A percentile compares a stretch with the other conserved stretches of the same genome.
These are phyloP conservation scores for Protoeuglena noctilucae DNA, from an alignment of 139 green algal genomes.

Conservation along the genomic window DNA sequence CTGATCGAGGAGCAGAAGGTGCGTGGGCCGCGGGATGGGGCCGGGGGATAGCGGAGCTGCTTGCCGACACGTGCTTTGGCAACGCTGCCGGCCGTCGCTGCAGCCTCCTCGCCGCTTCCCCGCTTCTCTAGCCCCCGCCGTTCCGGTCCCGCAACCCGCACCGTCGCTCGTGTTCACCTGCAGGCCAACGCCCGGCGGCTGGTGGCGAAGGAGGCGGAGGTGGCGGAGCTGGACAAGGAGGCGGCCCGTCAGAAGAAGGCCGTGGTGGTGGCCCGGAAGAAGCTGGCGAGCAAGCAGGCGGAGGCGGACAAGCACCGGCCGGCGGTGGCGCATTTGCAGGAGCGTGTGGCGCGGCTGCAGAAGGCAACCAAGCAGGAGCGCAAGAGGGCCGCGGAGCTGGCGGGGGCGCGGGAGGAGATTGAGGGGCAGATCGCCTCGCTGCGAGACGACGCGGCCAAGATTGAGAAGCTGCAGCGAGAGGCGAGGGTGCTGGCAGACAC, in stretches of 20 bases:
- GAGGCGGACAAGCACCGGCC: constrained; percentile 40
- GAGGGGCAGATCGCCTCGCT: too few relatives aligned
- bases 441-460: too few relatives aligned
- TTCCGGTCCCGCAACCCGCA: too few relatives aligned
- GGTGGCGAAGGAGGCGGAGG: constrained; percentile 13
- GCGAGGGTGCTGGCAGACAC: not conserved
- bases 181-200: not conserved
- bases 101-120: too few relatives aligned
- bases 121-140: too few relatives aligned
- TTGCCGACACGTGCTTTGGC: too few relatives aligned
- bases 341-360: constrained; percentile 17
- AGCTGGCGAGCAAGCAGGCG: constrained; percentile 42
- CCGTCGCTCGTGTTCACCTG: too few relatives aligned
- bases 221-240: constrained; percentile 25
- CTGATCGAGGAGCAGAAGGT: constrained; percentile 7
- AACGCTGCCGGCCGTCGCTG: too few relatives aligned
- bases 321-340: constrained; percentile 14
- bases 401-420: constrained; percentile 16
- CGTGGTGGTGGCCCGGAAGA: constrained; percentile 45
- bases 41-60: constrained; percentile 7
- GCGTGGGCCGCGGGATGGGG: constrained; percentile 12
- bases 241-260: constrained; percentile 36
- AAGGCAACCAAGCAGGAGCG: constrained; percentile 14
- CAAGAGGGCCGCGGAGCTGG: not conserved
- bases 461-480: not conserved